A percentile compares a stretch with the other conserved stretches of the same genome.
These are phyloP conservation scores for Cynara cardunculus DNA, from an alignment of 129 eudicot genomes.

Conservation along the genomic window DNA sequence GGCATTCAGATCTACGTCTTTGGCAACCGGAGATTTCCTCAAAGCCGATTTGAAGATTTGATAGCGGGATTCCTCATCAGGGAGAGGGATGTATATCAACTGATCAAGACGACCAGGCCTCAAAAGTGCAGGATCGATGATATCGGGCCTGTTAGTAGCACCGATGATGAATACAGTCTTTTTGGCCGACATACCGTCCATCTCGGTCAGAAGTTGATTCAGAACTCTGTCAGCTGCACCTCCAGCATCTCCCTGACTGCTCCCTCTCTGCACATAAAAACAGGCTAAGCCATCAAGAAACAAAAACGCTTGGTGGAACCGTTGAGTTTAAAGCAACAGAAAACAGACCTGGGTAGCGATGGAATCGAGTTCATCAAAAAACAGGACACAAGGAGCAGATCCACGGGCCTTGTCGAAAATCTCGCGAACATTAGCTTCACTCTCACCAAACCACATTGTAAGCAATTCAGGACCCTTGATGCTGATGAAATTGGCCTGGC, in stretches of 20 bases:
- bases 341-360: conserved; percentile 89
- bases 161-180: conserved; percentile 95
- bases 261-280: conserved; percentile 66
- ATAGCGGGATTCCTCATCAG: conserved; percentile 88
- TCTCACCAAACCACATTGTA: conserved; percentile 99
- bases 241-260: conserved; percentile 94
- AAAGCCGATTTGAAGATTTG: conserved; percentile 81
- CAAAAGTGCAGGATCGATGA: conserved; percentile 90
- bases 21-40: conserved; percentile 87
- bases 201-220: conserved; percentile 89
- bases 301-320: not conserved
- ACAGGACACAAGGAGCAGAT: conserved; percentile 94
- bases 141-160: conserved; percentile 96
- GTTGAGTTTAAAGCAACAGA: not conserved
- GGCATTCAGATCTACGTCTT: conserved; percentile 73
- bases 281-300: not conserved
- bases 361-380: conserved; percentile 91
- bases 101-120: conserved; percentile 98
- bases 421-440: conserved; percentile 95
- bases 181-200: conserved; percentile 98
- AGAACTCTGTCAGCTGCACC: conserved; percentile 97
- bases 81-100: conserved; percentile 86
- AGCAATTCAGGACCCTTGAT: conserved; percentile 92
- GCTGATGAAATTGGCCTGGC: conserved; percentile 93
- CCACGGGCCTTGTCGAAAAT: conserved; percentile 94